A percentile compares a stretch with the other conserved stretches of the same genome.
phyloP scores from a whole-genome alignment of 176 grass and related monocot genomes.

The Echinochloa phyllopogon region DNA sequence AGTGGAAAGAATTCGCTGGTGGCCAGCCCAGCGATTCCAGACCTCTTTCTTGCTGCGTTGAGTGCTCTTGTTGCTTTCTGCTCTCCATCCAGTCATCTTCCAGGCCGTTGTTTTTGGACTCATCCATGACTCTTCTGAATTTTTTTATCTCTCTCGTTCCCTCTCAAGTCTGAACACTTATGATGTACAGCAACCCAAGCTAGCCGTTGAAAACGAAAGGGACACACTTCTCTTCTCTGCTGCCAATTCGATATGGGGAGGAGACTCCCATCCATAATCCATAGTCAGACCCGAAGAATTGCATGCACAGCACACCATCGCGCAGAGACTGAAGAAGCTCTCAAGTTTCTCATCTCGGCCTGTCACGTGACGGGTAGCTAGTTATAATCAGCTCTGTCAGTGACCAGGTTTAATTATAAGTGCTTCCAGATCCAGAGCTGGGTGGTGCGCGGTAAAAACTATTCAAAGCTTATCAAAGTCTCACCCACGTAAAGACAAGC shows the following conservation, averaged over 20 bases:
- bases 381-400: slow-evolving; percentile 38
- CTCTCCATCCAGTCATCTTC: slow-evolving; percentile 3
- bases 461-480: slow-evolving; percentile 32
- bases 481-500: slow-evolving; percentile 30
- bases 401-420: slow-evolving; percentile 16
- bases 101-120: slow-evolving; percentile 51
- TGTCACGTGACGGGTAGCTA: slow-evolving; percentile 25
- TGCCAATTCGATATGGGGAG: neutral
- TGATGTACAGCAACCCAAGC: slow-evolving; percentile 11
- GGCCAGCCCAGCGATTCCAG: slow-evolving; percentile 1
- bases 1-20: slow-evolving; percentile 6
- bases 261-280: neutral
- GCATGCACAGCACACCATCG: neutral
- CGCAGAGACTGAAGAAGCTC: neutral
- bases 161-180: neutral
- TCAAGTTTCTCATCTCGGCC: neutral
- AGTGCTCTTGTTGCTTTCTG: neutral
- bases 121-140: neutral
- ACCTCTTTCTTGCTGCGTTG: neutral
- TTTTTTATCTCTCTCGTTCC: neutral
- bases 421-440: slow-evolving; percentile 32
- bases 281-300: neutral
- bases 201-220: slow-evolving; percentile 51
- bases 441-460: slow-evolving; percentile 24
- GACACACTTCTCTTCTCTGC: slow-evolving; percentile 1